Conservation (phyloP, 1,284 basidiomycete species). For the Blastosporella zonata region DNA sequence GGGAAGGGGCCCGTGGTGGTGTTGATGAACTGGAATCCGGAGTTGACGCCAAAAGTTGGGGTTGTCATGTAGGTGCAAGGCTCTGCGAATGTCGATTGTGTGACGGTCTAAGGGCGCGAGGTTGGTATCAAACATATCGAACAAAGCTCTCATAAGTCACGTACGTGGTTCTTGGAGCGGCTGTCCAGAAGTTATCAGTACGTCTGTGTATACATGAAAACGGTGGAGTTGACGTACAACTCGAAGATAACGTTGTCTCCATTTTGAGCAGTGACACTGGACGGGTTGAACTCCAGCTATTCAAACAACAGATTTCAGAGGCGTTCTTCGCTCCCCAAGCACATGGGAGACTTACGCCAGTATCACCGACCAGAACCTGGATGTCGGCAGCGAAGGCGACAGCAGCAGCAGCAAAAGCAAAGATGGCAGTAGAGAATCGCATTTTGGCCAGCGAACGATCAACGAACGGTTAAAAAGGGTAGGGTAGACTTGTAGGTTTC, state of each 20-base stretch:
- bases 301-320: not conserved
- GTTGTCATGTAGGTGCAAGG: constrained; percentile 28
- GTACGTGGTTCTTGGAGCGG: constrained; percentile 37
- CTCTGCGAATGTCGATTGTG: constrained; percentile 35
- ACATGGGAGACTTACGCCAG: constrained; percentile 9
- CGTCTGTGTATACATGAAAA: not conserved
- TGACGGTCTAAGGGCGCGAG: constrained; percentile 30
- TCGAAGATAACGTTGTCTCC: constrained; percentile 32
- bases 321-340: not conserved
- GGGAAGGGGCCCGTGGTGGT: constrained; percentile 28
- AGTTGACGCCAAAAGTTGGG: constrained; percentile 44
- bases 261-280: constrained; percentile 40
- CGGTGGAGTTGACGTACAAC: constrained; percentile 35
- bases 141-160: constrained; percentile 13
- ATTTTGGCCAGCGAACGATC: constrained; percentile 32
- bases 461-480: constrained; percentile 1
- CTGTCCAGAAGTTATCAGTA: constrained; percentile 19
- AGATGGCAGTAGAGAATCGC: constrained; percentile 41
- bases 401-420: constrained; percentile 26
- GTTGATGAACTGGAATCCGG: constrained; percentile 39
- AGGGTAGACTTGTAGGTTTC: constrained; percentile 22
- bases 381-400: constrained; percentile 21
- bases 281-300: constrained; percentile 44
- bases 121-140: constrained; percentile 7
- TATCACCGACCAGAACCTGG: constrained; percentile 27